A percentile compares a stretch with the other conserved stretches of the same genome.
These are phyloP conservation scores for Fusarium guadeloupense DNA, from an alignment of 2,329 filamentous ascomycete species.

Conservation along the genomic window DNA sequence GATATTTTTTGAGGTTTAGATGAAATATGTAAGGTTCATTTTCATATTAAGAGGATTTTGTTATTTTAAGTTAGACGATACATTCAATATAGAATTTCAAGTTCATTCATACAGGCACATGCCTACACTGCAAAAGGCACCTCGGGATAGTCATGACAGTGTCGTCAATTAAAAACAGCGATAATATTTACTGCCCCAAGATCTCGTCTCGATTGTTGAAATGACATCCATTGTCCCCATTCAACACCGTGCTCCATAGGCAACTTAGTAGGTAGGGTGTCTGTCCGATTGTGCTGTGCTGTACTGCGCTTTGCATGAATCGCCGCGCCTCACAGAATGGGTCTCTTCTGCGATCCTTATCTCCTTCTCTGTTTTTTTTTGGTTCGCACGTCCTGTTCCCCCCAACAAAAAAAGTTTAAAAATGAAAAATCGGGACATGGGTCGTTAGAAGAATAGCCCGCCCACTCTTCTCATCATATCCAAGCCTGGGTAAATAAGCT, in stretches of 20 bases:
- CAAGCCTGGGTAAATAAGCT: conserved; percentile 29
- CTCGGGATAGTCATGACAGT: conserved; percentile 28
- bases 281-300: too few relatives aligned
- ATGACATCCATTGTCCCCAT: conserved; percentile 15
- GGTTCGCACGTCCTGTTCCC: conserved; percentile 28
- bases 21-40: background rate
- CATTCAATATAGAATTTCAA: background rate
- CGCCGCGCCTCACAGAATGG: conserved; percentile 31
- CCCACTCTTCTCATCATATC: conserved; percentile 37
- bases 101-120: background rate
- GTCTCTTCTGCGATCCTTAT: conserved; percentile 36
- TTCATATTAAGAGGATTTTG: background rate
- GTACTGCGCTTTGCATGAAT: conserved; percentile 14
- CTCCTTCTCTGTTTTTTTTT: conserved; percentile 28
- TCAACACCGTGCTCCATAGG: conserved; percentile 37
- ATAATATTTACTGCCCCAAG: conserved; percentile 40
- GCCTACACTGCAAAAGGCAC: background rate
- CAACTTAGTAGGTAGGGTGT: too few relatives aligned
- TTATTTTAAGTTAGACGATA: too few relatives aligned
- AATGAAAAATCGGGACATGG: conserved; percentile 24
- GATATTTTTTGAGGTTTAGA: background rate
- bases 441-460: conserved; percentile 15
- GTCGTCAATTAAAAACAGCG: conserved; percentile 37
- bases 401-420: conserved; percentile 38
- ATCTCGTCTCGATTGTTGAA: conserved; percentile 28